Conservation (phyloP, 1,139 yeast genomes). For the Keqinozyma sinolaborantium region DNA sequence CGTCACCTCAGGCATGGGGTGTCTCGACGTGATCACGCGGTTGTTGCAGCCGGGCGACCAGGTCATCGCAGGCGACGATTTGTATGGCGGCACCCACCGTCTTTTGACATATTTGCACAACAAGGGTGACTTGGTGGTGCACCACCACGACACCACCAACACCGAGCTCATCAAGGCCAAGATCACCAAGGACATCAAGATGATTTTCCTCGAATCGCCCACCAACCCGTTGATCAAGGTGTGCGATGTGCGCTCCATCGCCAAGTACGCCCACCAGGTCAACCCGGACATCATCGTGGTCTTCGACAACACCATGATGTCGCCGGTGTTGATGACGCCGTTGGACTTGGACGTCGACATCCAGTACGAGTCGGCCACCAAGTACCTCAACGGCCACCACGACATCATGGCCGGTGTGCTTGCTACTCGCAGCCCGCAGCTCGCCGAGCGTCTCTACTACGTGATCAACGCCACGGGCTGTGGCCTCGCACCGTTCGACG, state of each 20-base stretch:
- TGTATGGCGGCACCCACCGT: constrained; percentile 91
- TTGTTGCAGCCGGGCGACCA: constrained; percentile 74
- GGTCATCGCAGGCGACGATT: constrained; percentile 88
- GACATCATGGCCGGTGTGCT: constrained; percentile 94
- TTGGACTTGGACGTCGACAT: constrained; percentile 84
- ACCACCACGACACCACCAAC: constrained; percentile 81
- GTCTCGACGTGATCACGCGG: constrained; percentile 78
- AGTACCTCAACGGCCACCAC: constrained; percentile 89
- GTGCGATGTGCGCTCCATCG: constrained; percentile 67
- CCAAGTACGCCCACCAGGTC: constrained; percentile 60
- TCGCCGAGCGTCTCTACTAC: constrained; percentile 69
- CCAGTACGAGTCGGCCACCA: constrained; percentile 90
- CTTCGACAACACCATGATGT: constrained; percentile 95
- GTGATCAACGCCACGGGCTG: constrained; percentile 88
- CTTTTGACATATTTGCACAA: constrained; percentile 68
- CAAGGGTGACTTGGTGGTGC: constrained; percentile 65
- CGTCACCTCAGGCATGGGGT: constrained; percentile 90
- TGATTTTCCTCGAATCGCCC: constrained; percentile 85
- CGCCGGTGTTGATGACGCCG: constrained; percentile 83
- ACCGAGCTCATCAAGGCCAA: constrained; percentile 54
- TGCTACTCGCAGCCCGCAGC: constrained; percentile 59
- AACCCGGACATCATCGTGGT: constrained; percentile 74
- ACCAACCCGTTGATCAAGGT: constrained; percentile 90
- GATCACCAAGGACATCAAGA: constrained; percentile 52
- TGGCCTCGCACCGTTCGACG: constrained; percentile 88